These are phyloP conservation scores for Podospora comata DNA, from an alignment of 495 filamentous ascomycete genomes.

Conservation along the genomic window DNA sequence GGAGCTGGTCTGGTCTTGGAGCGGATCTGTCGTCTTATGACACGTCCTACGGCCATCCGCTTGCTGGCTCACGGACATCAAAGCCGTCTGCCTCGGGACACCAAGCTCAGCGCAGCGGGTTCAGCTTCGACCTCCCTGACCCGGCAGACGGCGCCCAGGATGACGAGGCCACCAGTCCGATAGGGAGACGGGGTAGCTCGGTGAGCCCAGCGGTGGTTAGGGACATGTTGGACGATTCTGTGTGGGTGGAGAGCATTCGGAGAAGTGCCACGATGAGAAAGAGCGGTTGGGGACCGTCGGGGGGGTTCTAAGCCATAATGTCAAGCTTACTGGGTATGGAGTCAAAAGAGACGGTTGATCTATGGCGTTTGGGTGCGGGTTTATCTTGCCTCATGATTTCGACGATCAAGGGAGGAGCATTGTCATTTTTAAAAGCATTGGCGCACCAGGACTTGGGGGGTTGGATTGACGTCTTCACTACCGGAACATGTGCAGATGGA, in stretches of 20 bases:
- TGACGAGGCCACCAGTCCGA: slow-evolving; percentile 35
- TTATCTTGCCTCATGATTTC: background rate
- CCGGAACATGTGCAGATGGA: background rate
- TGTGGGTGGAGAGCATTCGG: slow-evolving; percentile 88
- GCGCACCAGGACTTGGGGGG: background rate
- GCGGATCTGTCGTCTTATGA: slow-evolving; percentile 44
- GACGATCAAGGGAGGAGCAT: background rate
- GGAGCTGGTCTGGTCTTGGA: slow-evolving; percentile 40
- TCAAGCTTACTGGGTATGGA: background rate
- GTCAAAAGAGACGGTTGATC: background rate
- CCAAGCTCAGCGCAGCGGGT: slow-evolving; percentile 27
- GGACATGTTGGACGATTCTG: slow-evolving; percentile 77
- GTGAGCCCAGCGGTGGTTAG: slow-evolving; percentile 77
- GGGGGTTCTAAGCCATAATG: slow-evolving; percentile 14
- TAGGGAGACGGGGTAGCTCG: slow-evolving; percentile 55
- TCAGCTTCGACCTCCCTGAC: slow-evolving; percentile 48
- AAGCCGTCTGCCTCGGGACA: background rate
- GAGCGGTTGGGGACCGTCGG: slow-evolving; percentile 17
- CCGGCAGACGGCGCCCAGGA: slow-evolving; percentile 16
- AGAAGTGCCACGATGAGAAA: slow-evolving; percentile 75
- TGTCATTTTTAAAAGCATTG: background rate
- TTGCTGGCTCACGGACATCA: slow-evolving; percentile 38
- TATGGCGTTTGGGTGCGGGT: background rate
- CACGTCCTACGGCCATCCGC: slow-evolving; percentile 41
- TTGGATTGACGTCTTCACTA: background rate